phyloP scores from a whole-genome alignment of 192 early-diverging fungal species.

The Lobosporangium transversale region DNA sequence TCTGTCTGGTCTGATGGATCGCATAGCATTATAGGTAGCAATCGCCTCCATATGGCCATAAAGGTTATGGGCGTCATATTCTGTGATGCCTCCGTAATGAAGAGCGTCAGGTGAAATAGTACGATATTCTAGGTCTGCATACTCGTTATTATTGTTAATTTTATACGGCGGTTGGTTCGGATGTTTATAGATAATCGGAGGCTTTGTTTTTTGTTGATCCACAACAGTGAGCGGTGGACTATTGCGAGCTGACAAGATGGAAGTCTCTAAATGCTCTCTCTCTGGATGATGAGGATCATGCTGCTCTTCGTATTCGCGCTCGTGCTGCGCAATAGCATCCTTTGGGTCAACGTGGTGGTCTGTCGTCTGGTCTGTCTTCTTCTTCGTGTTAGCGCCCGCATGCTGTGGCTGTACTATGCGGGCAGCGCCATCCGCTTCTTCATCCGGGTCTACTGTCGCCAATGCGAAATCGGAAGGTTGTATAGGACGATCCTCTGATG shows the following conservation, averaged over 20 bases:
- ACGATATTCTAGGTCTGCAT: slow-evolving; percentile 26
- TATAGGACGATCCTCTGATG: slow-evolving; percentile 29
- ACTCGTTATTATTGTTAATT: slow-evolving; percentile 47
- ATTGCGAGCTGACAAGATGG: neutral
- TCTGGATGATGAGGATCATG: slow-evolving; percentile 12
- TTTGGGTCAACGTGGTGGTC: slow-evolving; percentile 1
- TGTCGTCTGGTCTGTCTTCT: neutral
- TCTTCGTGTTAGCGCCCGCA: slow-evolving; percentile 1
- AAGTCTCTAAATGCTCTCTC: neutral
- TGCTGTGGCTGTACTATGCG: slow-evolving; percentile 14
- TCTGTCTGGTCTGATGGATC: slow-evolving; percentile 41
- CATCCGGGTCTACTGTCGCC: neutral
- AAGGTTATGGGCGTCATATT: slow-evolving; percentile 68
- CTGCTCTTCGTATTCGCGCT: slow-evolving; percentile 8
- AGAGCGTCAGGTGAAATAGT: slow-evolving; percentile 40
- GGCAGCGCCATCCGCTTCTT: neutral
- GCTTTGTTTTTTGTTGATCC: neutral
- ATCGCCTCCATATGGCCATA: slow-evolving; percentile 68
- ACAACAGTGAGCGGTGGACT: neutral
- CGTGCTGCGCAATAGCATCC: slow-evolving; percentile 1
- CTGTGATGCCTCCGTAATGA: slow-evolving; percentile 56
- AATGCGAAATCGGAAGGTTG: slow-evolving; percentile 14
- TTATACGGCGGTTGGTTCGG: slow-evolving; percentile 40
- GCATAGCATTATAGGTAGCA: slow-evolving; percentile 56
- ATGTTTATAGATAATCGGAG: neutral